Evolutionary conservation across 2,329 filamentous ascomycete species (phyloP).

Genomic region (Davidsoniella eucalypti): DNA sequence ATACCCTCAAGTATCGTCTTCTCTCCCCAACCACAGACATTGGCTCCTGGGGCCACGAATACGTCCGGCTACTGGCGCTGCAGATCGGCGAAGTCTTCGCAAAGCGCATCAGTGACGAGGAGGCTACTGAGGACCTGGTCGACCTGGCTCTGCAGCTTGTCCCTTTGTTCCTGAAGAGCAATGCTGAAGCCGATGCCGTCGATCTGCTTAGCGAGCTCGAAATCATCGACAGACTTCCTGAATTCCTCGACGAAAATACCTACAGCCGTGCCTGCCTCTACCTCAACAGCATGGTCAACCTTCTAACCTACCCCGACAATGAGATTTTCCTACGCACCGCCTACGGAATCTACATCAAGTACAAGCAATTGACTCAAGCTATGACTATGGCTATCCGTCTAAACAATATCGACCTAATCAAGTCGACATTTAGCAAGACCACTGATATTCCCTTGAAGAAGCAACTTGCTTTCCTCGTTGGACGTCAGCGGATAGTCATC

Average conservation of each 20-base stretch:
- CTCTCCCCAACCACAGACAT: slow-evolving; percentile 83
- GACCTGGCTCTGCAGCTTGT: slow-evolving; percentile 73
- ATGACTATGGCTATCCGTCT: slow-evolving; percentile 87
- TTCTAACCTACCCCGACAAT: slow-evolving; percentile 95
- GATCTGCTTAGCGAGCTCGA: slow-evolving; percentile 94
- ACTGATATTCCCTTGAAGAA: slow-evolving; percentile 71
- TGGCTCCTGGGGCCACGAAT: slow-evolving; percentile 95
- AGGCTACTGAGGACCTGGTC: slow-evolving; percentile 66
- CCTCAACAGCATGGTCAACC: slow-evolving; percentile 97
- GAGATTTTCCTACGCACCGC: slow-evolving; percentile 86
- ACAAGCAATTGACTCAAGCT: slow-evolving; percentile 84
- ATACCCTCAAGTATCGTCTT: slow-evolving; percentile 90
- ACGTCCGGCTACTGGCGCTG: slow-evolving; percentile 83
- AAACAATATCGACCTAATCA: slow-evolving; percentile 73
- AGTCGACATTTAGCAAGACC: slow-evolving; percentile 63
- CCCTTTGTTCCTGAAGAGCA: slow-evolving; percentile 90
- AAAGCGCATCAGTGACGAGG: slow-evolving; percentile 71
- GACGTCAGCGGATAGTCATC: slow-evolving; percentile 76
- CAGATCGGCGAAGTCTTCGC: slow-evolving; percentile 93
- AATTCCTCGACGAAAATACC: slow-evolving; percentile 85
- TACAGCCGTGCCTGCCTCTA: slow-evolving; percentile 89
- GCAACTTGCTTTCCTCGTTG: slow-evolving; percentile 86
- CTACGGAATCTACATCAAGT: slow-evolving; percentile 83
- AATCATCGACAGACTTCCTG: slow-evolving; percentile 81
- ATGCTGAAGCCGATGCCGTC: slow-evolving; percentile 93